Base-by-base conservation (phyloP, 495 filamentous ascomycete genomes). In the Haplographium delicatum region DNA sequence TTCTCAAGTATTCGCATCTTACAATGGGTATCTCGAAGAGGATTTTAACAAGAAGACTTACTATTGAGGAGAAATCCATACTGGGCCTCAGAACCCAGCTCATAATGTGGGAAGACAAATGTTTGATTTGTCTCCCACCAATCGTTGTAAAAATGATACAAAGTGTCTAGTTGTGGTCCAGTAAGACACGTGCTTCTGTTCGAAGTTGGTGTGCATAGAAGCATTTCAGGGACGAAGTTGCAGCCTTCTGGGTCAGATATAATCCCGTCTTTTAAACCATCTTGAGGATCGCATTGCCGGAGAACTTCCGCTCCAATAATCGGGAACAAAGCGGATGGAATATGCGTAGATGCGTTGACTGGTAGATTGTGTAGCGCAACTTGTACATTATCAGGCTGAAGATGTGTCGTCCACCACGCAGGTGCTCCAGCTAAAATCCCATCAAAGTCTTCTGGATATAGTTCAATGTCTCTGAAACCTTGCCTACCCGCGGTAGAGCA, bases 241-340 rank as follows among this genome's bases (percentile, higher is more conserved):
- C 84, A 89, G 11, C 72, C 63, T 26, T 72, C 65, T 0, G 84
- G 80, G 38, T 75, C 67, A 54, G 78, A 79, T 53, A 89, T 80
- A 58, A 88, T 81, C 24, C 72, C 77, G 56, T 88, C 85, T 5
- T 67, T 62, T 0, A 78, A 66, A 1, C 84, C 84, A 60, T 88
- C 85, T 15, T 77, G 62, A 4, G 46, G 53, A 56, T 89, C 84
- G 50, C 85, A 89, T 54, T 88, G 83, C 0, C 70, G 69, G 9
- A 85, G 27, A 23, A 86, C 72, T 54, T 84, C 81, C 0, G 72
- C 64, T 11, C 72, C 74, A 28, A 85, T 75, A 4, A 71, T 60
- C 0, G 65, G 59, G 62, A 83, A 81, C 18, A 76, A 62, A 0
- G 65, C 58, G 23, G 72, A 49, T 1, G 74, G 62, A 5, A 88